Evolutionary conservation across 345 rosid genomes (phyloP).

Genomic region (Firmiana major): DNA sequence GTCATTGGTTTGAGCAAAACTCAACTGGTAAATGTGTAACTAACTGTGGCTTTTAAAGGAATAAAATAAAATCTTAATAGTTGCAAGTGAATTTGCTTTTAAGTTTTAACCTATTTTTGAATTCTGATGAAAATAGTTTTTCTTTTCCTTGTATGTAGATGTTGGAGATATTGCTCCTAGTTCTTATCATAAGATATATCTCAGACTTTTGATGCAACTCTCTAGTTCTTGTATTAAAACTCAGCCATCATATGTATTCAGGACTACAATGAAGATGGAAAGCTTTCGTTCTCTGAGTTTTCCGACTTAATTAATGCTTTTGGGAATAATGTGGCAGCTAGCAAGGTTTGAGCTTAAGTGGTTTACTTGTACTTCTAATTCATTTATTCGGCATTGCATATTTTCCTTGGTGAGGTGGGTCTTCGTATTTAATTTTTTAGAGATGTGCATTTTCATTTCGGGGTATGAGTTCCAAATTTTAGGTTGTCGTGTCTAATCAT

Average conservation of each 20-base stretch:
- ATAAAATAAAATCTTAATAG: background rate
- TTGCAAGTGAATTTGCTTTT: background rate
- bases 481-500: background rate
- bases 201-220: background rate
- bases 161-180: too few relatives aligned
- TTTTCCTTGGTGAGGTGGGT: background rate
- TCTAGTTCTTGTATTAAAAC: constrained; percentile 1
- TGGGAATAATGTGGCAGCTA: constrained; percentile 73
- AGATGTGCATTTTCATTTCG: background rate
- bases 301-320: constrained; percentile 72
- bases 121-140: background rate
- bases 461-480: background rate
- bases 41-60: background rate
- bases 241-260: constrained; percentile 21
- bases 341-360: constrained; percentile 51
- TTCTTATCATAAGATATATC: background rate
- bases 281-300: constrained; percentile 77
- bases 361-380: constrained; percentile 3
- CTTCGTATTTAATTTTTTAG: background rate
- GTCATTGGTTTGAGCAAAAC: background rate
- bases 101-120: background rate
- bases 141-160: background rate
- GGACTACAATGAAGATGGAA: constrained; percentile 88
- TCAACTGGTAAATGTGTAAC: background rate
- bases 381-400: background rate